Base-by-base conservation (phyloP, 352 stramenopile genomes). In the Globisporangium viniferum region DNA sequence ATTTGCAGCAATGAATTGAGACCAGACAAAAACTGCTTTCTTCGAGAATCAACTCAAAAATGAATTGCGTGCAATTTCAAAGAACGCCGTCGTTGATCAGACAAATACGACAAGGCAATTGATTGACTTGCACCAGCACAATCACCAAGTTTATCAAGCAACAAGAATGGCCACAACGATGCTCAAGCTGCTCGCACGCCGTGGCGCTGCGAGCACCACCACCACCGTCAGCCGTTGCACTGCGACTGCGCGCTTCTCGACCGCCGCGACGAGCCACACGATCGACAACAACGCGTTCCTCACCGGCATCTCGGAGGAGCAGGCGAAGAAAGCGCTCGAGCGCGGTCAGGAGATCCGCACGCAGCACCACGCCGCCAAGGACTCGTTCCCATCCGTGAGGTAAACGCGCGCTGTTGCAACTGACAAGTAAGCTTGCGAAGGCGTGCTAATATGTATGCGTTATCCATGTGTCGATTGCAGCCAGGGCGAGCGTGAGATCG, bases 311-410 rank as follows among this genome's bases (percentile, higher is more conserved):
- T 76, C 80, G 41, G 70, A 84, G 31, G 75, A 79, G 22, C 80
- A 91, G 69, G 82, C 81, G 8, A 66, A 74, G 61, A 78, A 73
- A 22, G 82, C 81, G 56, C 74, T 89, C 15, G 63, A 75, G 22
- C 85, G 85, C 35, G 69, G 76, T 33, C 75, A 77, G 31, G 75
- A 88, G 65, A 91, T 91, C 72, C 82, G 79, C 66, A 73, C 81
- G 55, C 63, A 86, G 70, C 85, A 93, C 62, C 61, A 86, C 39
- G 76, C 72, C 18, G 63, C 69, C 24, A 75, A 76, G 24, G 64
- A 74, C 41, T 66, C 74, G 49, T 91, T 84, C 67, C 85, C 81
- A 1, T 66, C 55, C 3, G 57, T 65, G 12, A 83, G 76, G 75
- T 82, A 35, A 35, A 31, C 24, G 18, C 24, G 15, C 33, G 20